Percentiles rank a stretch among this genome's conserved stretches.
phyloP scores from a whole-genome alignment of 1,139 yeast genomes.

The Magnusiomyces suaveolens region DNA sequence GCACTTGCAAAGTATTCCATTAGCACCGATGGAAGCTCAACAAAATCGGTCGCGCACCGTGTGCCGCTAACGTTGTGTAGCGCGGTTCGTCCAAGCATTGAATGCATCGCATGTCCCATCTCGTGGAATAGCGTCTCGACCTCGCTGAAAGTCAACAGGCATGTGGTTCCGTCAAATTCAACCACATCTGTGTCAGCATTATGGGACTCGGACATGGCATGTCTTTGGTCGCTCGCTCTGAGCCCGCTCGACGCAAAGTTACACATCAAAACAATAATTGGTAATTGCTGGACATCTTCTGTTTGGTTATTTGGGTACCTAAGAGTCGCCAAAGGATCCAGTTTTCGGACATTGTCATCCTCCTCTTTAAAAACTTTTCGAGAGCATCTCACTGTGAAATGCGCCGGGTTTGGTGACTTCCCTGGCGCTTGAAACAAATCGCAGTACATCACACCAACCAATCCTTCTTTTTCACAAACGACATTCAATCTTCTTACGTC shows the following conservation, averaged over 20 bases:
- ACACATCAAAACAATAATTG: constrained; percentile 82
- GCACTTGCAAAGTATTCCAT: constrained; percentile 91
- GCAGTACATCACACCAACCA: constrained; percentile 56
- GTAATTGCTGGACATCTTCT: constrained; percentile 55
- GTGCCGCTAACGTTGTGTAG: constrained; percentile 92
- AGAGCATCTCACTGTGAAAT: constrained; percentile 93
- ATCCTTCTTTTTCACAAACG: constrained; percentile 47
- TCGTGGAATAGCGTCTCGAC: constrained; percentile 94
- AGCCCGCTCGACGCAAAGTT: constrained; percentile 45
- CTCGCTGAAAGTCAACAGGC: constrained; percentile 60
- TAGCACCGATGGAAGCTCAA: constrained; percentile 86
- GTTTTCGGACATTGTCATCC: constrained; percentile 20
- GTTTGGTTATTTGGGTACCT: constrained; percentile 28
- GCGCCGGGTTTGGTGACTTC: constrained; percentile 72
- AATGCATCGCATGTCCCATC: constrained; percentile 98
- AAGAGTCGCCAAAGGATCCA: constrained; percentile 12
- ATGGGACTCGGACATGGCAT: background rate
- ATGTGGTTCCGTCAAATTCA: constrained; percentile 19
- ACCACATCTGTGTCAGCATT: background rate
- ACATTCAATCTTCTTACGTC: constrained; percentile 80
- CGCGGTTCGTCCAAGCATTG: constrained; percentile 86
- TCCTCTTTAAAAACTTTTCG: constrained; percentile 54
- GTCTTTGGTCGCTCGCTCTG: constrained; percentile 4
- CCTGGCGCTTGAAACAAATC: constrained; percentile 56
- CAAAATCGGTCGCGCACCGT: constrained; percentile 91